phyloP scores from a whole-genome alignment of 192 early-diverging fungal genomes.

The Coemansia sp. region DNA sequence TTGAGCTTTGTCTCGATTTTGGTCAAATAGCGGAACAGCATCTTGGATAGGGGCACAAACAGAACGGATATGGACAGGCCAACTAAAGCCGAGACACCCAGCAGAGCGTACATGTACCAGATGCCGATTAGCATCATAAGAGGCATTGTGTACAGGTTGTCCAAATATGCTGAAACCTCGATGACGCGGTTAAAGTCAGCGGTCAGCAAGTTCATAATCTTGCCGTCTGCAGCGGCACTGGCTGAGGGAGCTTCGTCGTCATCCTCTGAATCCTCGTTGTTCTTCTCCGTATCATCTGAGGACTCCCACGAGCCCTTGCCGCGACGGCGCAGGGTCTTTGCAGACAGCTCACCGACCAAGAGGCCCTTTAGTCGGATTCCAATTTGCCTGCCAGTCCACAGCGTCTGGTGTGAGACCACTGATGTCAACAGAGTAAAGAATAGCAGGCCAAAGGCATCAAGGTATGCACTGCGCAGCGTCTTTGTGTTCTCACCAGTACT shows the following conservation, averaged over 20 bases:
- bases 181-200: constrained; percentile 67
- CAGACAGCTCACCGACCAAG: constrained; percentile 63
- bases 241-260: constrained; percentile 27
- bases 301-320: constrained; percentile 56
- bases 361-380: constrained; percentile 61
- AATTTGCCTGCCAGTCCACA: constrained; percentile 65
- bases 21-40: constrained; percentile 52
- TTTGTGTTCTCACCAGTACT: background rate
- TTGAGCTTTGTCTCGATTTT: no score
- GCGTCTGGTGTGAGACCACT: constrained; percentile 50
- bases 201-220: constrained; percentile 70
- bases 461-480: constrained; percentile 41
- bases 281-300: constrained; percentile 16
- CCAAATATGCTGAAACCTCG: constrained; percentile 56
- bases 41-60: constrained; percentile 56
- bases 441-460: constrained; percentile 62
- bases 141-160: constrained; percentile 61
- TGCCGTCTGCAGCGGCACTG: constrained; percentile 55
- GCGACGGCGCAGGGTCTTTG: constrained; percentile 62
- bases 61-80: constrained; percentile 67
- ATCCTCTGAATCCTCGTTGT: constrained; percentile 18
- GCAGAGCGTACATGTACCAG: constrained; percentile 64
- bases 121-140: constrained; percentile 65
- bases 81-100: constrained; percentile 78
- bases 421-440: constrained; percentile 43